phyloP scores from a whole-genome alignment of 345 rosid species.

The Aquilaria malaccensis region DNA sequence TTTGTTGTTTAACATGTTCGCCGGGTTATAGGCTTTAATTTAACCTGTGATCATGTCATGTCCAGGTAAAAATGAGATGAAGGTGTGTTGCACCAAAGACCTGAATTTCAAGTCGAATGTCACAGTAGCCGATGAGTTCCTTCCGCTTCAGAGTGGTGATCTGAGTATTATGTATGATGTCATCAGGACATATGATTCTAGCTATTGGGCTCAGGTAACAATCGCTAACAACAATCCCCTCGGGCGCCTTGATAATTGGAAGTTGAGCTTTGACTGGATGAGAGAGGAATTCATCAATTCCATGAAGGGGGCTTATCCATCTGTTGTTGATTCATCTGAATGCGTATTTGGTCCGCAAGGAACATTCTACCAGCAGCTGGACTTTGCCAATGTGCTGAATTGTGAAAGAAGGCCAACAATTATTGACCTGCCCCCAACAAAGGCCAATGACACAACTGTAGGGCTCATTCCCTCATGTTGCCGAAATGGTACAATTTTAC shows the following conservation, averaged over 20 bases:
- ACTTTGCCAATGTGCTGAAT: constrained; percentile 67
- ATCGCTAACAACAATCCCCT: constrained; percentile 84
- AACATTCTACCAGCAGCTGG: constrained; percentile 36
- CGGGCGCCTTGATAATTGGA: constrained; percentile 95
- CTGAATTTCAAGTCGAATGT: constrained; percentile 43
- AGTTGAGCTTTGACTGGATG: constrained; percentile 95
- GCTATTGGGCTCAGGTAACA: constrained; percentile 73
- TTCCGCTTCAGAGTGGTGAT: constrained; percentile 78
- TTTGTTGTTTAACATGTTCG: not conserved
- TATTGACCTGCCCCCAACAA: constrained; percentile 85
- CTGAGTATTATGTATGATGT: constrained; percentile 94
- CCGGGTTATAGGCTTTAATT: no score
- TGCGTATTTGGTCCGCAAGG: constrained; percentile 80
- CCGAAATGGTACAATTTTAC: constrained; percentile 83
- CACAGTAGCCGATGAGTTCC: constrained; percentile 50
- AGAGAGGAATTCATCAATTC: constrained; percentile 62
- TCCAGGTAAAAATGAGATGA: constrained; percentile 53
- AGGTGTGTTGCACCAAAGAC: constrained; percentile 67
- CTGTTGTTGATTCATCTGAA: constrained; percentile 60
- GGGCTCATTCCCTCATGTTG: constrained; percentile 79
- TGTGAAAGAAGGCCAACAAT: constrained; percentile 83
- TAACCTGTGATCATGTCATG: constrained; percentile 3
- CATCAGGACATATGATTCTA: constrained; percentile 61
- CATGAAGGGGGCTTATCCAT: constrained; percentile 94
- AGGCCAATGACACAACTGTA: constrained; percentile 57